Base-by-base conservation (phyloP, 768 basidiomycete species). In the Podaxis mareebaensis region DNA sequence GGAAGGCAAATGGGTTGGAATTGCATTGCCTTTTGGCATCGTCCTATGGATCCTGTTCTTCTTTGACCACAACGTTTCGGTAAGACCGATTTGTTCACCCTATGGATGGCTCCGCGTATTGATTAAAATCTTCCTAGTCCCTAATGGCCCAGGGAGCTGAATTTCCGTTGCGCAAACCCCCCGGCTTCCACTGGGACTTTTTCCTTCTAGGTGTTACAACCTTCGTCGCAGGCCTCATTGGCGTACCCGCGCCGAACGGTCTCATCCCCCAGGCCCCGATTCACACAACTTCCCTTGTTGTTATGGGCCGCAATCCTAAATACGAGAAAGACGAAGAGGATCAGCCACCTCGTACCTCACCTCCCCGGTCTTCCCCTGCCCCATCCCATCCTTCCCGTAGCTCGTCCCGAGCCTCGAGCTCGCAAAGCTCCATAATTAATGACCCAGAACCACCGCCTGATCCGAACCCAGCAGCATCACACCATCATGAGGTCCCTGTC, bases 41-140 rank as follows among this genome's bases (percentile, higher is more conserved):
- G 79, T 95, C 22, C 79, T 99, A 4, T 97, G 92, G 86, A 84
- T 96, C 24, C 77, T 97, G 49, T 96, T 98, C 77, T 95, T 95
- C 79, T 97, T 97, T 67, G 95, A 98, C 66, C 92, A 95, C 67
- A 96, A 96, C 68, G 92, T 95, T 58, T 95, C 93, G 53, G 92
- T 93, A 72, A 68, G 90, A 24, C 36, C 49, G 12, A 8, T 53
- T 17, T 24, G 58, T 52, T 17, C 33, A 40, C 30, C 13, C 20
- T 5, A 8, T 57, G 40, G 12, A 17, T 42, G 44, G 8, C 44
- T 53, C 24, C 63, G 28, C 58, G 12, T 15, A 53, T 61, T 63
- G 58, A 61, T 58, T 28, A 13, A 60, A 20, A 48, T 44, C 13
- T n/a, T 51, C 17, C 20, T 66, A 95, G 94, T 94, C 92, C 0